Conservation (phyloP, 805 yeast genomes). For the Metschnikowia bowlesiae region DNA sequence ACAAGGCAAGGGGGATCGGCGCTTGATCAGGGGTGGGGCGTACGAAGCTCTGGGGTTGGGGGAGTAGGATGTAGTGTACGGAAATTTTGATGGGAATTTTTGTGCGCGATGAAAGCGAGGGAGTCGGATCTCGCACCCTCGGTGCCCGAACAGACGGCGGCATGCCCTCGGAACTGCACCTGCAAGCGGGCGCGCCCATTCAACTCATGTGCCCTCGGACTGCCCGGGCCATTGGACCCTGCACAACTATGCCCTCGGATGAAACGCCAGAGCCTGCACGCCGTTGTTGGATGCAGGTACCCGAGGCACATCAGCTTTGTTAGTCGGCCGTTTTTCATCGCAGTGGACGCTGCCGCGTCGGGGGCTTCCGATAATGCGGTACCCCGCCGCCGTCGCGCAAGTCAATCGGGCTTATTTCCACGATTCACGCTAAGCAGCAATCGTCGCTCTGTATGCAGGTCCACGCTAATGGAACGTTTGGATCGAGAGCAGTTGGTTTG, state of each 20-base stretch:
- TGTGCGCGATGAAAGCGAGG: conserved; percentile 5
- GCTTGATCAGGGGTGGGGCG: background rate
- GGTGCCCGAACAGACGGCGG: background rate
- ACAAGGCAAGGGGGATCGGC: background rate
- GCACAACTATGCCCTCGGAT: background rate
- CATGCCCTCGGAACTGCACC: background rate
- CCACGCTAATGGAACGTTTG: too few species aligned
- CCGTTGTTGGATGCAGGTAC: background rate
- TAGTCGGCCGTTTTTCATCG: too few species aligned
- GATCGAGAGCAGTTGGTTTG: too few species aligned
- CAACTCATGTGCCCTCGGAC: background rate
- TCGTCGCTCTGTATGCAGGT: too few species aligned
- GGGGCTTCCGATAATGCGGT: background rate
- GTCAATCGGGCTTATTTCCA: too few species aligned
- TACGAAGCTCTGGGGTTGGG: background rate
- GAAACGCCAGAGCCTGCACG: background rate
- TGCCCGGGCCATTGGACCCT: background rate
- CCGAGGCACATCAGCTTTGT: background rate
- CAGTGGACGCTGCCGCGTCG: background rate
- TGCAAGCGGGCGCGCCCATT: background rate
- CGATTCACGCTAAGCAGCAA: too few species aligned
- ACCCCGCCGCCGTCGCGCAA: too few species aligned
- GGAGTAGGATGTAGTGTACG: background rate
- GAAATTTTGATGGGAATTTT: conserved; percentile 2
- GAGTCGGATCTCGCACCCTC: background rate